Evolutionary conservation across 495 filamentous ascomycete species (phyloP), one percentile per base, ranked within the genome.

Genomic region (Sporormia fimetaria): DNA sequence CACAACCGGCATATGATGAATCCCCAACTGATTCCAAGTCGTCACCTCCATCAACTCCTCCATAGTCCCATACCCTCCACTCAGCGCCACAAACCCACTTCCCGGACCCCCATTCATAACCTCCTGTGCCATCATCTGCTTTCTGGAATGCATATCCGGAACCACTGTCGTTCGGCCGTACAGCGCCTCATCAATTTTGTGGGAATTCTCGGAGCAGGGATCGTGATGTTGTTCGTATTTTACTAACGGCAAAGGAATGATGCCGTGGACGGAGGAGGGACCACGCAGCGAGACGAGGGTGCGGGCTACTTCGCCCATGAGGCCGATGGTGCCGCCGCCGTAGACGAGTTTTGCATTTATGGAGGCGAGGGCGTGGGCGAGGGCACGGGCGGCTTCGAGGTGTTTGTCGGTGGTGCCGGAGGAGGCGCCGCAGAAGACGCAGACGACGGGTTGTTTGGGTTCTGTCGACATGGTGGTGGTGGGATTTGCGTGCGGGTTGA

Each of bases 11-110:
- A 74, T 71, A 41, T 69, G 71, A 60, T 98, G 90, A 45, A 98
- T 98, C 0, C 92, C 90, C 41, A 98, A 61, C 63, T 95, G 90
- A 61, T 95, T 96, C 90, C 90, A 98, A 9, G 90, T 96, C 21
- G 78, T 81, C 40, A 93, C 80, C 71, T 98, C 90, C 66, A 95
- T 88, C 39, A 96, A 66, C 68, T 98, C 90, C 64, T 98, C 90
- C 56, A 96, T 68, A 5, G 92, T 96, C 8, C 90, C 90, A 62
- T 87, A 96, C 0, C 90, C 90, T 14, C 90, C 90, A 35, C 74
- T 76, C 53, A 98, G 63, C 17, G 87, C 84, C 16, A 96, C 74
- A 67, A 98, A 98, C 6, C 92, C 92, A 42, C 75, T 76, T 2
- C 87, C 87, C 0, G 75, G 73, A 0, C 83, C 86, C 4, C 87